Conservation (phyloP, 2,329 filamentous ascomycete species). For the Ceratocystis huliohia region DNA sequence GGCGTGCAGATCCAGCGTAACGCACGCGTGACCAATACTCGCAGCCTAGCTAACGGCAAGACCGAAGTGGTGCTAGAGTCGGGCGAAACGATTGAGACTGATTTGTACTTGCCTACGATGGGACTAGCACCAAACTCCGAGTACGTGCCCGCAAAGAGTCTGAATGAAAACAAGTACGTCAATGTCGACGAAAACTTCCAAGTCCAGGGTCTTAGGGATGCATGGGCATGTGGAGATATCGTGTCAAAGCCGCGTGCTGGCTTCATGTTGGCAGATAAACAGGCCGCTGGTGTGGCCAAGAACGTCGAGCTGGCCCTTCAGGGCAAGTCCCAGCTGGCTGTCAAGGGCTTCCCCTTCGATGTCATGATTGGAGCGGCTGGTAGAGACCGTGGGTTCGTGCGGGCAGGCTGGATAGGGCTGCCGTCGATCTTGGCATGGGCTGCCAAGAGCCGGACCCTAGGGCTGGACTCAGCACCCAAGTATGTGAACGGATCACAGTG, state of each 20-base stretch:
- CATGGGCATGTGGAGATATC: constrained; percentile 44
- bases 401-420: constrained; percentile 35
- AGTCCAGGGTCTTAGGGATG: constrained; percentile 33
- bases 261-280: constrained; percentile 48
- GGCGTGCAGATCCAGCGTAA: constrained; percentile 37
- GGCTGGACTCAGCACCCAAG: constrained; percentile 32
- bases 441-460: constrained; percentile 41
- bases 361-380: constrained; percentile 38
- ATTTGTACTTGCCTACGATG: constrained; percentile 45
- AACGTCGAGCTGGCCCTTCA: constrained; percentile 39
- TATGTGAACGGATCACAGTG: constrained; percentile 39
- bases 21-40: constrained; percentile 31
- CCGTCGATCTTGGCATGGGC: constrained; percentile 40
- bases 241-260: constrained; percentile 41
- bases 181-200: constrained; percentile 40
- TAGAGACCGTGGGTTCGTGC: constrained; percentile 38
- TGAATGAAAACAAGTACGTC: constrained; percentile 35
- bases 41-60: constrained; percentile 32
- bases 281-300: constrained; percentile 40
- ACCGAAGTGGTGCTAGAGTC: constrained; percentile 37
- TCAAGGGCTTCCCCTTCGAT: constrained; percentile 39
- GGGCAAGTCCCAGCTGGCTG: constrained; percentile 33
- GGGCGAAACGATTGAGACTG: constrained; percentile 38
- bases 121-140: constrained; percentile 44
- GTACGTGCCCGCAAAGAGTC: constrained; percentile 35